phyloP scores from a whole-genome alignment of 495 filamentous ascomycete species.

The Hypoxylon trugodes region DNA sequence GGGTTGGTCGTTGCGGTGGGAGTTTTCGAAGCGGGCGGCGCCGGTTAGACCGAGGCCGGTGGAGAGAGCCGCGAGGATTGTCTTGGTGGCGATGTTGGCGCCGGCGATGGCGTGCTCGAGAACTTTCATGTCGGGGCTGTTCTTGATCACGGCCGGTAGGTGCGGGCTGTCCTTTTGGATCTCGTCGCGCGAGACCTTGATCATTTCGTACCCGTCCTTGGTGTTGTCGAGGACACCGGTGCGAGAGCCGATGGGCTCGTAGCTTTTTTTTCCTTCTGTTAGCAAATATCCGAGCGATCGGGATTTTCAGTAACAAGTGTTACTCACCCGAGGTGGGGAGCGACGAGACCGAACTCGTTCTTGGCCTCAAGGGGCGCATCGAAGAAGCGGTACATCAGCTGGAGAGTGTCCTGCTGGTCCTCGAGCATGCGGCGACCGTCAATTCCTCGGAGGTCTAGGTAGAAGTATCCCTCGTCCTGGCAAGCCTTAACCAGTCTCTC shows the following conservation, averaged over 20 bases:
- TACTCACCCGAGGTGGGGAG: slow-evolving; percentile 53
- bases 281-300: too few relatives aligned
- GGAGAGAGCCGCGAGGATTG: slow-evolving; percentile 60
- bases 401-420: slow-evolving; percentile 56
- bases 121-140: slow-evolving; percentile 54
- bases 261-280: slow-evolving; percentile 40
- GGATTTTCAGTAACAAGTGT: background rate
- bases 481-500: slow-evolving; percentile 59
- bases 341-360: slow-evolving; percentile 59
- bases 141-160: slow-evolving; percentile 58
- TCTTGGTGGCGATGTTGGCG: slow-evolving; percentile 60
- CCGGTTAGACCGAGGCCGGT: slow-evolving; percentile 54
- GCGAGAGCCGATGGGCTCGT: slow-evolving; percentile 60
- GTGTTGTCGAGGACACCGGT: slow-evolving; percentile 58
- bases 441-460: slow-evolving; percentile 60
- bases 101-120: slow-evolving; percentile 57
- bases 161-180: slow-evolving; percentile 56
- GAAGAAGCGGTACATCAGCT: slow-evolving; percentile 63
- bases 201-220: slow-evolving; percentile 64
- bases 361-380: slow-evolving; percentile 56
- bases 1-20: slow-evolving; percentile 59
- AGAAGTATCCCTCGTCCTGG: slow-evolving; percentile 63
- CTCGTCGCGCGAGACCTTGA: slow-evolving; percentile 60
- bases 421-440: slow-evolving; percentile 57
- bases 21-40: slow-evolving; percentile 59